Conservation (phyloP, 306 rosid species). For the Parietaria judaica region DNA sequence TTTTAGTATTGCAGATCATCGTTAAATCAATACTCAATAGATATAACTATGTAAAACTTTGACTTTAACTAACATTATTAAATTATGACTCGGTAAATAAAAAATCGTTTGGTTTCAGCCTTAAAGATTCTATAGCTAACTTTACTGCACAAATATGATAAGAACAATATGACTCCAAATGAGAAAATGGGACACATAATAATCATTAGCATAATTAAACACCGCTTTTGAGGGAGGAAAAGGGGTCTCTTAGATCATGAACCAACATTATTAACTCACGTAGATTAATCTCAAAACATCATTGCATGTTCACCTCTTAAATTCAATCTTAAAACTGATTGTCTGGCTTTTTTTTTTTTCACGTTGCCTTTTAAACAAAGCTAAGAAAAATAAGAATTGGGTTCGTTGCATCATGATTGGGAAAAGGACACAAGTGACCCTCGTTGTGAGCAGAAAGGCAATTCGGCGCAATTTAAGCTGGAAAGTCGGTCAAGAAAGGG, state of each 20-base stretch:
- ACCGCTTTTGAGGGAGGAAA: background rate
- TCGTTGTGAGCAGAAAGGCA: conserved; percentile 14
- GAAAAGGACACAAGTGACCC: conserved; percentile 1
- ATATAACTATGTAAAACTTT: no score
- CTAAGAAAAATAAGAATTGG: conserved; percentile 5
- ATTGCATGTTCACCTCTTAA: background rate
- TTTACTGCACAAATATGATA: no score
- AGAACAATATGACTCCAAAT: background rate
- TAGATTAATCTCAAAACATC: conserved; percentile 11
- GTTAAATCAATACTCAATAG: no score
- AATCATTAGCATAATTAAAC: background rate
- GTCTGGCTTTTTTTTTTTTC: conserved; percentile 16
- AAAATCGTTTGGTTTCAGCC: no score
- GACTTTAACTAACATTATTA: no score
- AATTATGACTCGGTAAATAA: no score
- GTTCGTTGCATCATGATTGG: background rate
- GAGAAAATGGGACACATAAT: conserved; percentile 6
- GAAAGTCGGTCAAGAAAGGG: conserved; percentile 26
- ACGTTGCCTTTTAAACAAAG: conserved; percentile 3
- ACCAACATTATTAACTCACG: conserved; percentile 2
- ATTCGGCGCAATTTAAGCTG: conserved; percentile 31
- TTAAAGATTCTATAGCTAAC: no score
- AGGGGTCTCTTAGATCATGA: background rate
- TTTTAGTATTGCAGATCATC: no score
- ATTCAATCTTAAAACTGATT: conserved; percentile 1